Percentiles rank a stretch among this genome's conserved stretches.
These are phyloP conservation scores for Spathaspora arborariae DNA, from an alignment of 805 yeast species.

Conservation along the genomic window DNA sequence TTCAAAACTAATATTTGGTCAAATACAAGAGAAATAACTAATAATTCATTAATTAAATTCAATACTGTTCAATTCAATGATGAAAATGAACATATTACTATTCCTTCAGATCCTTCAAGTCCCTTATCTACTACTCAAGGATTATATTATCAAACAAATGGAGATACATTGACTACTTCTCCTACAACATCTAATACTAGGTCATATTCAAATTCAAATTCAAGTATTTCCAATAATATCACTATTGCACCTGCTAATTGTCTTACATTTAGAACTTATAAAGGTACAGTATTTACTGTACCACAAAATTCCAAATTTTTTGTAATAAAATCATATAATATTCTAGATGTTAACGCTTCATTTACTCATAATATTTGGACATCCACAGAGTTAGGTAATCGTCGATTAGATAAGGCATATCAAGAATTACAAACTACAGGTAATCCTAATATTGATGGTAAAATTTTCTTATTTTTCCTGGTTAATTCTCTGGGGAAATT, in stretches of 20 bases:
- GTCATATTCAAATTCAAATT: neutral
- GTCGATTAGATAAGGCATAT: constrained; percentile 45
- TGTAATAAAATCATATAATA: constrained; percentile 52
- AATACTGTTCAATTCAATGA: neutral
- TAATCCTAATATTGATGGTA: constrained; percentile 16
- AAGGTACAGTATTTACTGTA: constrained; percentile 14
- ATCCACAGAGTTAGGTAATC: constrained; percentile 55
- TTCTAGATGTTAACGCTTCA: constrained; percentile 48
- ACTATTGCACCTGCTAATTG: constrained; percentile 4
- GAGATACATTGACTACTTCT: neutral
- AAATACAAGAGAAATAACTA: neutral
- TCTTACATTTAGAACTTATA: constrained; percentile 12
- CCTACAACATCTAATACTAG: neutral
- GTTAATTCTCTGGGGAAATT: constrained; percentile 56
- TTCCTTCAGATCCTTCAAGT: constrained; percentile 4
- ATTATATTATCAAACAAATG: neutral
- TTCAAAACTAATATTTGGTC: constrained; percentile 19
- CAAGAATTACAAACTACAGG: constrained; percentile 15
- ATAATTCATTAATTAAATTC: neutral
- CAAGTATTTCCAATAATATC: neutral
- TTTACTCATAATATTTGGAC: constrained; percentile 53
- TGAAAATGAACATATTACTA: neutral
- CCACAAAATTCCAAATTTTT: constrained; percentile 32
- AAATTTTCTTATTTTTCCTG: constrained; percentile 51
- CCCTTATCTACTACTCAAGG: constrained; percentile 1